phyloP scores from a whole-genome alignment of 1,284 basidiomycete species.

The Uromyces viciae-fabae region DNA sequence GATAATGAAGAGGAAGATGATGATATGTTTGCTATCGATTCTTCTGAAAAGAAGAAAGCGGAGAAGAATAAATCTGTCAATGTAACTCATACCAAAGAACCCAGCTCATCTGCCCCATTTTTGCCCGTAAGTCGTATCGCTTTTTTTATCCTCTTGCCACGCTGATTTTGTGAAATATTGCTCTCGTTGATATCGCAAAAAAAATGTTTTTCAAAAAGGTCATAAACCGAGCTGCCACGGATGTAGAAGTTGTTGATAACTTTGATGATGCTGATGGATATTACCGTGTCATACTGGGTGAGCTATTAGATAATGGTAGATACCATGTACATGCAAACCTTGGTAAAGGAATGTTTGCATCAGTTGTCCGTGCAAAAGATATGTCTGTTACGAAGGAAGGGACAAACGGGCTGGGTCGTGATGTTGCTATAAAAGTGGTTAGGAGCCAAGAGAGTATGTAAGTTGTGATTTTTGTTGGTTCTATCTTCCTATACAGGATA shows the following conservation, averaged over 20 bases:
- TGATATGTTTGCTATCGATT: conserved; percentile 77
- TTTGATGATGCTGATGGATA: conserved; percentile 85
- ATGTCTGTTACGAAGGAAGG: conserved; percentile 55
- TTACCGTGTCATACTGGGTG: conserved; percentile 88
- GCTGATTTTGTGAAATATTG: not conserved
- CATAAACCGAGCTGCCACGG: conserved; percentile 47
- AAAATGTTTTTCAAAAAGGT: conserved; percentile 8
- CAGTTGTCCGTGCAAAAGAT: conserved; percentile 69
- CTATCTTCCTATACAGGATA: not conserved
- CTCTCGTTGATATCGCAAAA: conserved; percentile 22
- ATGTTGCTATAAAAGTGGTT: conserved; percentile 98
- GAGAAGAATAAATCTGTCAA: conserved; percentile 62
- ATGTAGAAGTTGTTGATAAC: conserved; percentile 58
- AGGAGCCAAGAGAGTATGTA: conserved; percentile 95
- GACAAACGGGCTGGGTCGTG: conserved; percentile 59
- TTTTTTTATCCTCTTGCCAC: not conserved
- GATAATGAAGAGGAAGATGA: conserved; percentile 70
- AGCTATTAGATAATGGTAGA: conserved; percentile 82
- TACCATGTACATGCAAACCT: conserved; percentile 93
- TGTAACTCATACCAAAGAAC: conserved; percentile 31
- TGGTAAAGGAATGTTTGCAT: conserved; percentile 98
- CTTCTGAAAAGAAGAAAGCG: conserved; percentile 58
- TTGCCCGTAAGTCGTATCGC: conserved; percentile 42
- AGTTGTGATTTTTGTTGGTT: conserved; percentile 57
- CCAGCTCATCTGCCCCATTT: conserved; percentile 37